A percentile compares a stretch with the other conserved stretches of the same genome.
Conservation (phyloP, 2,329 filamentous ascomycete genomes). For the Bipolaris gigantea region DNA sequence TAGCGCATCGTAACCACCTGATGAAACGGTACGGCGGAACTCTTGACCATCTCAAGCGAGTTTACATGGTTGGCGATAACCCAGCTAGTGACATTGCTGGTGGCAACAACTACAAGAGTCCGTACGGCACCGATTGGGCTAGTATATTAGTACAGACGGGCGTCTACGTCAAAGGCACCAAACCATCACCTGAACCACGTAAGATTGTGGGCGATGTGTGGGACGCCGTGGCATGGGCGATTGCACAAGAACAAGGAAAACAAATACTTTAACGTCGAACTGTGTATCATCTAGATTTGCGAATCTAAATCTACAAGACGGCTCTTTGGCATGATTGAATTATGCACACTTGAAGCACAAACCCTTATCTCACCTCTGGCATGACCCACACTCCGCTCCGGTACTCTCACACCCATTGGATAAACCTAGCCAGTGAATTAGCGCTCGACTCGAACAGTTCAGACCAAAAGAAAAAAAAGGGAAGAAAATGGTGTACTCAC, state of each 20-base stretch:
- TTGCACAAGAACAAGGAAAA: conserved; percentile 56
- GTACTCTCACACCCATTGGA: conserved; percentile 4
- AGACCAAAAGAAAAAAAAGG: too few species aligned
- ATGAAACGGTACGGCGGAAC: conserved; percentile 40
- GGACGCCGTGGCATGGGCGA: conserved; percentile 75
- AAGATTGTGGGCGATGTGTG: conserved; percentile 73
- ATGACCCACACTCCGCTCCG: too few species aligned
- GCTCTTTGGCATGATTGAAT: background rate
- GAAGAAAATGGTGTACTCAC: conserved; percentile 5
- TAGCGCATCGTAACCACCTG: conserved; percentile 59
- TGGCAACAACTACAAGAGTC: conserved; percentile 73
- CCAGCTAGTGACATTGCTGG: conserved; percentile 87
- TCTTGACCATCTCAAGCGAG: conserved; percentile 61
- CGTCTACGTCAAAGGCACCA: conserved; percentile 63
- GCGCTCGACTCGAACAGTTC: background rate
- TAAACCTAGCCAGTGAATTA: conserved; percentile 3
- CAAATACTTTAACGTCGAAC: conserved; percentile 36
- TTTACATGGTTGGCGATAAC: conserved; percentile 86
- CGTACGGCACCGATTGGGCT: conserved; percentile 71
- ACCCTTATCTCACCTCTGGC: background rate
- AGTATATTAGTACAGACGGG: conserved; percentile 79
- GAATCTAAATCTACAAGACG: background rate
- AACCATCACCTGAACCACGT: conserved; percentile 63
- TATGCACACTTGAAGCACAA: background rate
- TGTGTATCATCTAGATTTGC: background rate